phyloP scores from a whole-genome alignment of 495 filamentous ascomycete genomes.

The Podospora fimiseda region DNA sequence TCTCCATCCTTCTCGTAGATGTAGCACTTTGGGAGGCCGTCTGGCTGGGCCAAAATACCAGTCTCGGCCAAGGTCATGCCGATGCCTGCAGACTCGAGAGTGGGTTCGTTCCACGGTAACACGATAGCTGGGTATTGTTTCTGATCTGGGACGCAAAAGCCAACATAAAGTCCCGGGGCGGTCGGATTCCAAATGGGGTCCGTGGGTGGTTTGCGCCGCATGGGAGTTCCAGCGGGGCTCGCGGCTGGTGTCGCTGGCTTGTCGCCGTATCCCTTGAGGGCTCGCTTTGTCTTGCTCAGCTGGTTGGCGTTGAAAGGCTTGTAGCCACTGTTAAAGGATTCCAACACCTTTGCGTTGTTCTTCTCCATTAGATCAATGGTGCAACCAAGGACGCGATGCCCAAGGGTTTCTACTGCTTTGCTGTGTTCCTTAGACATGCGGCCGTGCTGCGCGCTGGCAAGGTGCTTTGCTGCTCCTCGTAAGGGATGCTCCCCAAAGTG shows the following conservation, averaged over 20 bases:
- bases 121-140: conserved; percentile 34
- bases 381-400: conserved; percentile 3
- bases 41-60: conserved; percentile 26
- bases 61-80: conserved; percentile 24
- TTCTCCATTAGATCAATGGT: not conserved
- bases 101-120: conserved; percentile 31
- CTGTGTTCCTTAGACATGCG: conserved; percentile 26
- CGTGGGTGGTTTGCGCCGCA: conserved; percentile 5
- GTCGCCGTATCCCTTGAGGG: conserved; percentile 13
- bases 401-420: conserved; percentile 28
- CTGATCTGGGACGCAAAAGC: conserved; percentile 23
- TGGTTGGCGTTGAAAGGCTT: conserved; percentile 25
- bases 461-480: conserved; percentile 37
- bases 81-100: conserved; percentile 25
- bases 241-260: not conserved
- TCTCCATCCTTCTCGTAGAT: conserved; percentile 11
- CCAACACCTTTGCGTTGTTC: conserved; percentile 32
- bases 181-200: conserved; percentile 13
- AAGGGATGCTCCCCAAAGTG: conserved; percentile 38
- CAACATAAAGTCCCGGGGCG: conserved; percentile 29
- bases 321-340: conserved; percentile 27
- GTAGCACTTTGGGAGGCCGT: conserved; percentile 32
- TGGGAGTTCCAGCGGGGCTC: not conserved
- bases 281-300: conserved; percentile 16
- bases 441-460: conserved; percentile 31